Percentiles rank a stretch among this genome's conserved stretches.
Evolutionary conservation across 495 filamentous ascomycete genomes (phyloP).

Genomic region (Podospora pseudocomata): DNA sequence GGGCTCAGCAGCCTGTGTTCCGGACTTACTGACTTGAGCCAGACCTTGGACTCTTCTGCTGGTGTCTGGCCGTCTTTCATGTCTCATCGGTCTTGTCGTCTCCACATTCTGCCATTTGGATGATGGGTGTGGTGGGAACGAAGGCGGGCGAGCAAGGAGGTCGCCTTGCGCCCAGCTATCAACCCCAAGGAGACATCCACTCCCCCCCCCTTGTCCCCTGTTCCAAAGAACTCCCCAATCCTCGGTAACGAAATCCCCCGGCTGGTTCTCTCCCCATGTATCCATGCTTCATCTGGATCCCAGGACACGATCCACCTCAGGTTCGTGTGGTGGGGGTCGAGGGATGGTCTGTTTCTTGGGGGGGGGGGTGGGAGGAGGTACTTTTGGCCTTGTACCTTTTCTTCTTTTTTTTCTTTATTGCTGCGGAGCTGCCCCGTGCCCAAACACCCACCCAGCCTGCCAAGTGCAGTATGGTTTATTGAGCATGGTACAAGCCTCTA

Average conservation of each 20-base stretch:
- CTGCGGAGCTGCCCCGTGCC: slow-evolving; percentile 8
- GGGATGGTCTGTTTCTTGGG: background rate
- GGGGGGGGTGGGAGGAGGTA: background rate
- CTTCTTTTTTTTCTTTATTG: slow-evolving; percentile 3
- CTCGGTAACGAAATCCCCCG: background rate
- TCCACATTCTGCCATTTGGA: background rate
- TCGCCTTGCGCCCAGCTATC: slow-evolving; percentile 2
- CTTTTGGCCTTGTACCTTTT: background rate
- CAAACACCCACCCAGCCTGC: background rate
- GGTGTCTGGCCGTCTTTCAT: background rate
- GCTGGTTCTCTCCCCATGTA: background rate
- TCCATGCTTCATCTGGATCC: background rate
- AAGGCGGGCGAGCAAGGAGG: background rate
- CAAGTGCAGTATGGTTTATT: background rate
- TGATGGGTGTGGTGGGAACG: slow-evolving; percentile 2
- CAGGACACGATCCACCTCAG: background rate
- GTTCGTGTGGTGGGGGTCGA: background rate
- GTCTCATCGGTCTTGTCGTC: background rate
- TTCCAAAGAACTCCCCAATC: background rate
- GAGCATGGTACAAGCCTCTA: slow-evolving; percentile 13
- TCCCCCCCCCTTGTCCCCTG: background rate
- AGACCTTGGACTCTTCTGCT: no score
- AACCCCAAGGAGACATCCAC: background rate
- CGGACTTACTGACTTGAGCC: no score
- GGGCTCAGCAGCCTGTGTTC: background rate